Evolutionary conservation across 306 rosid species (phyloP), one percentile per base, ranked within the genome.

Genomic region (Cyclanthera cordifolia): DNA sequence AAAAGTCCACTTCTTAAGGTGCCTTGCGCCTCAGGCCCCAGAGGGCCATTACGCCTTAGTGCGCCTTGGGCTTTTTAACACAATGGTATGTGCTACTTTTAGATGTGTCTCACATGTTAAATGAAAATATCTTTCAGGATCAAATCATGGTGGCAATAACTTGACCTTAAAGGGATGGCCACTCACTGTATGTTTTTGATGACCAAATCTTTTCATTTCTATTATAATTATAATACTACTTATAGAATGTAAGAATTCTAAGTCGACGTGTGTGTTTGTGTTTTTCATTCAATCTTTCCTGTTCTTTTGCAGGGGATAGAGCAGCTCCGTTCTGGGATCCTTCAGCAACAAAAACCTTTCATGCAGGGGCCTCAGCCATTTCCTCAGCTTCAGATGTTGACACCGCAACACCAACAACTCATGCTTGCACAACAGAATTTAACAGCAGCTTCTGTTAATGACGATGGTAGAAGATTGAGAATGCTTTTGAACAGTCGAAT

Each of bases 101-200:
- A 5, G 47, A 50, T 11, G 47, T 50, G n/a, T 49, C 60, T 50
- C 19, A 34, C 60, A 32, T 50, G 20, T 30, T 56, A 11, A 30
- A 69, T 30, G 73, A 52, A 51, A n/a, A 17, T 63, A 55, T 71
- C 52, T 83, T 81, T 71, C 85, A 94, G 99, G 99, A 72, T 86
- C 96, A 27, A 94, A 94, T 81, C 99, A 94, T 85, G 96, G 96
- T 64, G 77, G 90, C 79, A 94, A 77, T 78, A 94, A 88, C 79
- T 84, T 94, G 90, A 94, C 99, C 61, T 74, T 94, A 65, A 94
- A 90, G 82, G 99, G 99, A 61, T 94, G 99, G 99, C 99, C 99
- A 0, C 90, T 94, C 59, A 90, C 96, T 0, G 99, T 94, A 82
- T 72, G 99, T 76, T 64, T 70, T 39, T 49, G 0, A 53, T 34